These are phyloP conservation scores for Plasmodium sp. DNA, from an alignment of 169 alveolate genomes.

Conservation along the genomic window DNA sequence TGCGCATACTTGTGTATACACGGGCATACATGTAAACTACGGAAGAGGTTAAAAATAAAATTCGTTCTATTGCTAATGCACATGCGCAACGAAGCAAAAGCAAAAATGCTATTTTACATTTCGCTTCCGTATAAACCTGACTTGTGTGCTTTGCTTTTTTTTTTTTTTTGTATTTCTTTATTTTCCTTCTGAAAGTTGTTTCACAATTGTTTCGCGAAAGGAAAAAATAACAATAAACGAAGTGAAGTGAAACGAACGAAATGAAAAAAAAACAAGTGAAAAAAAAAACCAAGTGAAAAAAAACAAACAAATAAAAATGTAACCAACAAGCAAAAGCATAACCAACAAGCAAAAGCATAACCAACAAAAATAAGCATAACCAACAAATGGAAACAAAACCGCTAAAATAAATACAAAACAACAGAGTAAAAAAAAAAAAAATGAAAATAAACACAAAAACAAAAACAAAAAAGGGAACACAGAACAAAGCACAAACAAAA, in stretches of 20 bases:
- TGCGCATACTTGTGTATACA: neutral
- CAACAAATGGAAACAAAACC: neutral
- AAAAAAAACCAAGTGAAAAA: too few relatives aligned
- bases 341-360: neutral
- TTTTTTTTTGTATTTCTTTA: neutral
- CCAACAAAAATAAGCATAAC: neutral
- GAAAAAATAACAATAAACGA: neutral
- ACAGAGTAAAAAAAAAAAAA: neutral
- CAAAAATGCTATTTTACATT: conserved; percentile 9
- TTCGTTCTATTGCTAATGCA: conserved; percentile 11
- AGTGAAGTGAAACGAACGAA: neutral
- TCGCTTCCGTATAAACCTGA: neutral
- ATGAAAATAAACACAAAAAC: neutral
- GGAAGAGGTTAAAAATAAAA: neutral
- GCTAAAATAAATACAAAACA: neutral
- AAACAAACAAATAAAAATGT: neutral
- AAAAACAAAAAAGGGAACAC: neutral
- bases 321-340: neutral
- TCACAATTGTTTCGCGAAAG: neutral
- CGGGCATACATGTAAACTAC: neutral
- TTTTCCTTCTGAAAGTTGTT: neutral
- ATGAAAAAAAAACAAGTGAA: neutral
- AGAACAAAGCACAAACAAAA: neutral
- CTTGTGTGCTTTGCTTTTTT: neutral
- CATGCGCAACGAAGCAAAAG: neutral